phyloP scores from a whole-genome alignment of 371 early-diverging fungal species.

The Mortierella sp. region DNA sequence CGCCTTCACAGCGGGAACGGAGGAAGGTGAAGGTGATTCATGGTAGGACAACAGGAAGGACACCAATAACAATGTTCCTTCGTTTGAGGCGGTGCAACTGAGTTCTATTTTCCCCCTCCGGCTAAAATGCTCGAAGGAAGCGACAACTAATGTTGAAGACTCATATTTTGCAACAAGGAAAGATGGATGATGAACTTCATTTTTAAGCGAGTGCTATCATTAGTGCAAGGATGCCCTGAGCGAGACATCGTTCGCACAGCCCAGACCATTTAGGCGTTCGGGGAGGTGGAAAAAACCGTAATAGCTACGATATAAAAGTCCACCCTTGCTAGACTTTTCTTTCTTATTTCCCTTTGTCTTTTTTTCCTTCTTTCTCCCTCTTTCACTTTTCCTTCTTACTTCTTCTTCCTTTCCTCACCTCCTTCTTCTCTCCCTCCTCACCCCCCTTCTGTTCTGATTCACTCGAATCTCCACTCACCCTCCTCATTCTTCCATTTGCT shows the following conservation, averaged over 20 bases:
- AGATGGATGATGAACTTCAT: neutral
- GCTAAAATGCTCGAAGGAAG: neutral
- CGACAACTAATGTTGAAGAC: neutral
- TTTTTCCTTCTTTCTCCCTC: neutral
- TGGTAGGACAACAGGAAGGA: neutral
- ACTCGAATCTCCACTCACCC: slow-evolving; percentile 1
- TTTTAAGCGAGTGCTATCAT: neutral
- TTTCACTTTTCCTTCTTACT: neutral
- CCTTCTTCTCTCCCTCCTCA: neutral
- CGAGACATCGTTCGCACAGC: neutral
- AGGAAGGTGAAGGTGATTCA: neutral
- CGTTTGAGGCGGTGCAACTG: neutral
- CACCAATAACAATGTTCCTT: neutral
- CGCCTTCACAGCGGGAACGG: neutral
- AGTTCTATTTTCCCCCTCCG: neutral
- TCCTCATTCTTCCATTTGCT: neutral
- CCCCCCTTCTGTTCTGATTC: neutral
- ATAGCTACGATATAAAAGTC: neutral
- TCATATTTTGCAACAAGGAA: neutral
- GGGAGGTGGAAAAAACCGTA: neutral
- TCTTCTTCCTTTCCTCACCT: neutral
- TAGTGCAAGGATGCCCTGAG: neutral
- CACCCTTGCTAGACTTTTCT: neutral
- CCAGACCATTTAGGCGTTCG: neutral
- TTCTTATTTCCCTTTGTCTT: neutral